Percentiles rank a stretch among this genome's conserved stretches.
Evolutionary conservation across 495 filamentous ascomycete species (phyloP).

Genomic region (Entonaema liquescens): DNA sequence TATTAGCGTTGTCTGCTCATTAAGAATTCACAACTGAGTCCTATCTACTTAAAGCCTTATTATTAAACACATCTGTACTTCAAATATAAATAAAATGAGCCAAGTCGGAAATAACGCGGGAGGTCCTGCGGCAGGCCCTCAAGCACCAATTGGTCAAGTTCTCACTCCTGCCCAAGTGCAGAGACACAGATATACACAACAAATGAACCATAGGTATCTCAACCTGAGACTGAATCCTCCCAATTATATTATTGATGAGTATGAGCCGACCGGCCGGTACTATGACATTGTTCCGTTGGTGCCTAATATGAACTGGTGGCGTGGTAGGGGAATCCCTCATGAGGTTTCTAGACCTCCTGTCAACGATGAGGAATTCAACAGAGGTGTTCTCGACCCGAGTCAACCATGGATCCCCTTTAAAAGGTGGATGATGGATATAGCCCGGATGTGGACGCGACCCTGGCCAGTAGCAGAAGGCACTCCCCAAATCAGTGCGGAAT

Average conservation of each 20-base stretch:
- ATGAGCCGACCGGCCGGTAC: not conserved
- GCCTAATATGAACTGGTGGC: too few species aligned
- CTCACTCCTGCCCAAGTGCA: too few species aligned
- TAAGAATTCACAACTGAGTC: too few species aligned
- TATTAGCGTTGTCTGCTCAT: too few species aligned
- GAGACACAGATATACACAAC: not conserved
- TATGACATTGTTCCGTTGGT: too few species aligned
- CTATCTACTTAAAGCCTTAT: too few species aligned
- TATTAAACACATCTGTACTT: too few species aligned
- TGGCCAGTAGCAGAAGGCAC: too few species aligned
- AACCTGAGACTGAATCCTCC: not conserved
- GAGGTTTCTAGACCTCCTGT: slow-evolving; percentile 1
- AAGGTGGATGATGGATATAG: slow-evolving; percentile 17
- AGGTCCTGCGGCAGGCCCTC: too few species aligned
- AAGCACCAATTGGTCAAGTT: too few species aligned
- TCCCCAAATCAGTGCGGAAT: not conserved
- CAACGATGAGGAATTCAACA: not conserved
- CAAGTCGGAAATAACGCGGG: too few species aligned
- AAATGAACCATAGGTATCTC: not conserved
- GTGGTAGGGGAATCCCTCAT: slow-evolving; percentile 14
- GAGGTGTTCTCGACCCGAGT: not conserved
- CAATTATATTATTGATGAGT: not conserved
- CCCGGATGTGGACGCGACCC: not conserved
- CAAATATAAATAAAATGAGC: too few species aligned
- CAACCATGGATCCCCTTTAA: slow-evolving; percentile 10